These are phyloP conservation scores for Komagataella pseudopastoris DNA, from an alignment of 805 yeast genomes.

Conservation along the genomic window DNA sequence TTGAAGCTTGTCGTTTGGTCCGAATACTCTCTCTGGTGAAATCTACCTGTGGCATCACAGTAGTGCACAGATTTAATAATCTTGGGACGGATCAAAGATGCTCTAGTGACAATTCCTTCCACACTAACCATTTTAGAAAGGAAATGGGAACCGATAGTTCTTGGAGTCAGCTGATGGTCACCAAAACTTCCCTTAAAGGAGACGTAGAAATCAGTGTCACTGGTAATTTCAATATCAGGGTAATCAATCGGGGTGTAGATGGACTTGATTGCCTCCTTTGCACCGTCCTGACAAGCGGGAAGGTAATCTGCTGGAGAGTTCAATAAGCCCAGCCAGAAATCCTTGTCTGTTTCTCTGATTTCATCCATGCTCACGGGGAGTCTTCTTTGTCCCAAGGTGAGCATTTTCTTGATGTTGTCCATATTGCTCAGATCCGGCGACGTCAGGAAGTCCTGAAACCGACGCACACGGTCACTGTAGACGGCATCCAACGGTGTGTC, in stretches of 20 bases:
- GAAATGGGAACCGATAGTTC: constrained; percentile 67
- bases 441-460: constrained; percentile 75
- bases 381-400: constrained; percentile 51
- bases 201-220: constrained; percentile 53
- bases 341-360: constrained; percentile 67
- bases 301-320: constrained; percentile 69
- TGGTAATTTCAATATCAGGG: constrained; percentile 36
- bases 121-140: constrained; percentile 75
- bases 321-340: constrained; percentile 66
- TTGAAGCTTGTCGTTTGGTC: constrained; percentile 89
- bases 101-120: constrained; percentile 92
- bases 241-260: constrained; percentile 51
- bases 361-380: constrained; percentile 75
- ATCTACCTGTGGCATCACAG: constrained; percentile 70
- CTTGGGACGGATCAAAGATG: constrained; percentile 89
- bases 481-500: constrained; percentile 13
- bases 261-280: constrained; percentile 66
- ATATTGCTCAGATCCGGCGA: constrained; percentile 33
- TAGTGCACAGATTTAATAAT: constrained; percentile 85
- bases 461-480: constrained; percentile 74
- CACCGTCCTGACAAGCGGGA: constrained; percentile 82
- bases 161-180: constrained; percentile 72
- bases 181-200: constrained; percentile 91
- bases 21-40: constrained; percentile 83
- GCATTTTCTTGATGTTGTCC: constrained; percentile 58